Conservation (phyloP, 345 rosid species). For the Populus pruinosa region DNA sequence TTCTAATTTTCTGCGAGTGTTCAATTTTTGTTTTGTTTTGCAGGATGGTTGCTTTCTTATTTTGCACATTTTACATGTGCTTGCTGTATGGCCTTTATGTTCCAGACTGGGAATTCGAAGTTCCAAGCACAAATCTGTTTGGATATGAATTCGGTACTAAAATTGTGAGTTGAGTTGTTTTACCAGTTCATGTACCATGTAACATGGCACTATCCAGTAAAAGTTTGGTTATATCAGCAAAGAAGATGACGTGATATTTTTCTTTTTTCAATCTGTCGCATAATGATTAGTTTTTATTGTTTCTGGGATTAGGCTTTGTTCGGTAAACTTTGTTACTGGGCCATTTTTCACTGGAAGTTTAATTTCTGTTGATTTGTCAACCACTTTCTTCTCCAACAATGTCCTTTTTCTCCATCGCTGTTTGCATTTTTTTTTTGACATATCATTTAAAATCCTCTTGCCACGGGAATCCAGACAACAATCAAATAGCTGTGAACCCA, state of each 20-base stretch:
- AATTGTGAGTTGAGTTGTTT: conserved; percentile 37
- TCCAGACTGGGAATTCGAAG: conserved; percentile 57
- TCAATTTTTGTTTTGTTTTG: conserved; percentile 22
- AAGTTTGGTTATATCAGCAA: not conserved
- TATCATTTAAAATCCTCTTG: not conserved
- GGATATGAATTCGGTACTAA: conserved; percentile 26
- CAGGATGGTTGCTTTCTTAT: conserved; percentile 41
- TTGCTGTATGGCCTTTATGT: conserved; percentile 52
- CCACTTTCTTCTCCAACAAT: not conserved
- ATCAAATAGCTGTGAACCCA: not conserved
- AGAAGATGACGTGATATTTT: not conserved
- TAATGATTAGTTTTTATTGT: not conserved
- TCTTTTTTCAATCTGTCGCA: not conserved
- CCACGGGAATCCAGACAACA: not conserved
- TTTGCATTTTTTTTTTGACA: not conserved
- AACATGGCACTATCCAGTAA: not conserved
- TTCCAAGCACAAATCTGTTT: conserved; percentile 17
- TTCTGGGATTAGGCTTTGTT: not conserved
- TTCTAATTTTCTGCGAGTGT: not conserved
- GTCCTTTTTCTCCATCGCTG: not conserved
- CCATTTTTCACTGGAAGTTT: not conserved
- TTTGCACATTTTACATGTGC: conserved; percentile 40
- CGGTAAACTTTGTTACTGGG: not conserved
- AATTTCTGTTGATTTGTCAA: not conserved
- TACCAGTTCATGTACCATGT: not conserved